Base-by-base conservation (phyloP, 345 rosid genomes). In the Populus davidiana region DNA sequence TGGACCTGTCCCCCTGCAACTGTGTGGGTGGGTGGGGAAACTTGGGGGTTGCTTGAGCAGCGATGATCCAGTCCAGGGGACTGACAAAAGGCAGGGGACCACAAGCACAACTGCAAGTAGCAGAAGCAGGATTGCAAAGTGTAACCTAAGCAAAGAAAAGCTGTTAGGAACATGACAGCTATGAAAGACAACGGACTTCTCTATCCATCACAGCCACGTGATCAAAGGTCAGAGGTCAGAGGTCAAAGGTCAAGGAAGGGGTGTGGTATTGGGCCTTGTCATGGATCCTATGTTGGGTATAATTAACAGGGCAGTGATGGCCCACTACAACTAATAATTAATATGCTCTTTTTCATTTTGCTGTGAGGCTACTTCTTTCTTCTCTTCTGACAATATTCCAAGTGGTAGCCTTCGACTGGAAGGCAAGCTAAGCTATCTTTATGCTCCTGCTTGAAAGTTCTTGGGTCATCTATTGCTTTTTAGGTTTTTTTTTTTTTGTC, bases 161-260 rank as follows among this genome's bases (percentile, higher is more conserved):
- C 13, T 36, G 31, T n/a, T n/a, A 25, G 62, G 25, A 59, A 67
- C 20, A 73, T 39, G 75, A 80, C 79, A 75, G 79, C 67, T 52
- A 43, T 56, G 62, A n/a, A 56, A 7, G 62, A 75, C 79, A 47
- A 49, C 82, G 50, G 71, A 75, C 65, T 61, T 52, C 50, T 65
- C 79, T 33, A 33, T 33, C 36, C 36, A 23, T 59, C 29, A n/a
- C 64, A n/a, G 29, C 29, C 25, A 10, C 5, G 1, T 14, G 44
- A 9, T 41, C 13, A 12, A 0, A 41, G 44, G 36, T 33, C 35
- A 33, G 35, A 33, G 35, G 35, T 33, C n/a, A n/a, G n/a, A 25
- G 25, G 25, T 25, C 29, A 23, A 16, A 59, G 64, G 29, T 59
- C 29, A 59, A 10, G 64, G 4, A 23, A n/a, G 23, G 29, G 0